These are phyloP conservation scores for Papiliotrema laurentii DNA, from an alignment of 1,284 basidiomycete species.

Conservation along the genomic window DNA sequence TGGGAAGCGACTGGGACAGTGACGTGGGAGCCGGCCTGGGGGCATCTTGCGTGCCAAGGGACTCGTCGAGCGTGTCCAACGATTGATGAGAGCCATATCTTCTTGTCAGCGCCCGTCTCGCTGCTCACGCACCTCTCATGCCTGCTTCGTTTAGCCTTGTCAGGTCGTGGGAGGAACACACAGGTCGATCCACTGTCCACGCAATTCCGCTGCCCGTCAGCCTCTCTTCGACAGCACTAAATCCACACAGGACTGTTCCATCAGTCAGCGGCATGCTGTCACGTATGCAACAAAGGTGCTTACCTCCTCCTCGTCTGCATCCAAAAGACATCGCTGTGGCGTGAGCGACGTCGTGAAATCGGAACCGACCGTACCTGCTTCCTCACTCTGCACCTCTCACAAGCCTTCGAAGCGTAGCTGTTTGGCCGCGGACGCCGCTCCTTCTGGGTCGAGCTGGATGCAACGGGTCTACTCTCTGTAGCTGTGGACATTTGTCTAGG, in stretches of 20 bases:
- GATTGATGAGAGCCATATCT: background rate
- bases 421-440: constrained; percentile 1
- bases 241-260: background rate
- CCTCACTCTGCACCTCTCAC: constrained; percentile 3
- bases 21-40: background rate
- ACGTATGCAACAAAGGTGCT: no score
- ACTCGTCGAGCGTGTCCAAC: background rate
- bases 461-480: background rate
- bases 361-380: constrained; percentile 2
- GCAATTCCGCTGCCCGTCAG: constrained; percentile 2
- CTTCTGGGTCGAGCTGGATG: background rate
- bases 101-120: background rate
- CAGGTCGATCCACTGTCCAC: constrained; percentile 1
- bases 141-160: constrained; percentile 10
- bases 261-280: no score
- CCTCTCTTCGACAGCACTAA: background rate
- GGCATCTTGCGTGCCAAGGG: background rate
- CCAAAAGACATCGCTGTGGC: constrained; percentile 2
- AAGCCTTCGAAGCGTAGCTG: constrained; percentile 1
- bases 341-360: no score
- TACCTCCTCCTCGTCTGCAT: background rate
- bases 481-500: background rate
- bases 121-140: constrained; percentile 8
- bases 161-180: background rate
- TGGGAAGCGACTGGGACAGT: background rate